Percentiles rank a stretch among this genome's conserved stretches.
phyloP scores from a whole-genome alignment of 345 rosid genomes.

The Citrus unshiu region DNA sequence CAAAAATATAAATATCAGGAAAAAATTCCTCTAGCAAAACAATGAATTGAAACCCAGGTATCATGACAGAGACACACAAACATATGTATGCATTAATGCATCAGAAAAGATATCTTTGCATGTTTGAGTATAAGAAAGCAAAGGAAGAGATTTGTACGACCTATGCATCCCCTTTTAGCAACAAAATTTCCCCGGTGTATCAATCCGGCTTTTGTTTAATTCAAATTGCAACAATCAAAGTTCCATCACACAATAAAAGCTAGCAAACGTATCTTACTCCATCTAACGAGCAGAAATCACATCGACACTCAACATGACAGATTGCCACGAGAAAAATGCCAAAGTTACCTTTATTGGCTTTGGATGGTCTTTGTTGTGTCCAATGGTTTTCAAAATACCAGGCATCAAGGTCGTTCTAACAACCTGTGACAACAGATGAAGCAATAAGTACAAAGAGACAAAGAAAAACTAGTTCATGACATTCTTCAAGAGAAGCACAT shows the following conservation, averaged over 20 bases:
- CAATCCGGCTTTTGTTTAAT: not conserved
- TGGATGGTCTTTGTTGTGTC: slow-evolving; percentile 87
- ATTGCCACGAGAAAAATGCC: not conserved
- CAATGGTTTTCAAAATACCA: slow-evolving; percentile 79
- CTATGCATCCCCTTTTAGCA: not conserved
- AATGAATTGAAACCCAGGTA: not conserved
- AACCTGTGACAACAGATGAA: slow-evolving; percentile 36
- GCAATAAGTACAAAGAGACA: not conserved
- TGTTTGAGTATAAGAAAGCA: not conserved
- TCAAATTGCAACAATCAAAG: not conserved
- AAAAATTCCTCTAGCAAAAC: not conserved
- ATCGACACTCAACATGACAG: not conserved
- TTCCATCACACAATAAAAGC: not conserved
- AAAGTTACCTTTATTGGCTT: slow-evolving; percentile 83
- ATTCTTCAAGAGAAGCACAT: not conserved
- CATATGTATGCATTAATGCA: not conserved
- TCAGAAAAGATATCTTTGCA: not conserved
- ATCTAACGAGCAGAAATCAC: not conserved
- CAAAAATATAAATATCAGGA: slow-evolving; percentile 13
- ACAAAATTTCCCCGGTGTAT: not conserved
- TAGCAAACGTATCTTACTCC: no score
- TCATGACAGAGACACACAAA: not conserved
- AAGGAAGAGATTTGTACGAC: not conserved
- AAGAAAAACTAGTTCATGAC: not conserved
- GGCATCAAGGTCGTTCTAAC: slow-evolving; percentile 87